phyloP scores from a whole-genome alignment of 192 early-diverging fungal species.

The Linnemannia exigua region DNA sequence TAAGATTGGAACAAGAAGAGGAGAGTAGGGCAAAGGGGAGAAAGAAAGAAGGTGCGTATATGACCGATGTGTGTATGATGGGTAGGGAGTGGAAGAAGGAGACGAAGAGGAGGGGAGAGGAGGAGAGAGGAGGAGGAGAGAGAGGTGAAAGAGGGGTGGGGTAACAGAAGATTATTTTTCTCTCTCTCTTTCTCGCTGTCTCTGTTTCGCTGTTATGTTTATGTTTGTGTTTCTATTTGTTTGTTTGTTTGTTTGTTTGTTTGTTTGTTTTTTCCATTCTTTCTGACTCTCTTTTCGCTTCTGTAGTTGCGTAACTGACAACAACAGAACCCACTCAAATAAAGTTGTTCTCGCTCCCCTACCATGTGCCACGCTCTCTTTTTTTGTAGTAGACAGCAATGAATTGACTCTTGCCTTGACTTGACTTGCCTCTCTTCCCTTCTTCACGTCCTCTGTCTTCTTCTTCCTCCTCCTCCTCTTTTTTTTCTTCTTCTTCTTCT shows the following conservation, averaged over 20 bases:
- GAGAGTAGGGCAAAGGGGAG: background rate
- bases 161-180: background rate
- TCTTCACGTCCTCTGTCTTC: background rate
- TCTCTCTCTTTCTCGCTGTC: background rate
- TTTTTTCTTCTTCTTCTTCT: too few relatives aligned
- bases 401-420: background rate
- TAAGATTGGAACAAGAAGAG: background rate
- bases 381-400: background rate
- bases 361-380: background rate
- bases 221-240: too few relatives aligned
- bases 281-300: too few relatives aligned
- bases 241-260: constrained; percentile 1
- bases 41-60: background rate
- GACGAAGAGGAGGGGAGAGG: background rate
- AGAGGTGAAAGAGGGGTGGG: background rate
- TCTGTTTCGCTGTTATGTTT: too few relatives aligned
- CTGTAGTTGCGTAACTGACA: background rate
- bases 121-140: background rate
- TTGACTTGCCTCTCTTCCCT: background rate
- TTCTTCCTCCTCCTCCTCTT: too few relatives aligned
- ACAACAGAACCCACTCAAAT: background rate
- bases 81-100: background rate
- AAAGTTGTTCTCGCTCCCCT: background rate
- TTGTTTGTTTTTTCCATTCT: background rate
- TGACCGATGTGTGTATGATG: background rate